A percentile compares a stretch with the other conserved stretches of the same genome.
These are phyloP conservation scores for Auricularia sp. DNA, from an alignment of 768 basidiomycete species.

Conservation along the genomic window DNA sequence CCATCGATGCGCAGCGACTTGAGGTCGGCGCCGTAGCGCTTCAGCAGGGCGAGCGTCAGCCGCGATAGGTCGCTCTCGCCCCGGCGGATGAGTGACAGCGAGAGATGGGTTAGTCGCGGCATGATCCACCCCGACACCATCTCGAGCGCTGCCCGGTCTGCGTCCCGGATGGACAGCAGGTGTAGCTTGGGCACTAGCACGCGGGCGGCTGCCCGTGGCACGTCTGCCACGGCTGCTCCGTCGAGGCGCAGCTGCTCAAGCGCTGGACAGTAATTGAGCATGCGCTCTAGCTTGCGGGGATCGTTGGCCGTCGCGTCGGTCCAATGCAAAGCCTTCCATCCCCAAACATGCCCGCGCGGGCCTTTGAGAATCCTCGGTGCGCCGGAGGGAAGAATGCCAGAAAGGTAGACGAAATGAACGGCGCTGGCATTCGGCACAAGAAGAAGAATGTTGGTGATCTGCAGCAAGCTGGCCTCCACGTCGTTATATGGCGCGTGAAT, in stretches of 20 bases:
- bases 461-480: neutral
- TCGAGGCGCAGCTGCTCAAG: neutral
- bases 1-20: neutral
- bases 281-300: neutral
- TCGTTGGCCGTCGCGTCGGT: neutral
- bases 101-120: neutral
- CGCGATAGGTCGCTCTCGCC: neutral
- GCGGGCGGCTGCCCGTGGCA: neutral
- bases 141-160: neutral
- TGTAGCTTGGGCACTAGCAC: neutral
- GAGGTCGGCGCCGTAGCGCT: neutral
- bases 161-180: neutral
- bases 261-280: neutral
- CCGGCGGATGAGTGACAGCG: neutral
- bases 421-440: neutral
- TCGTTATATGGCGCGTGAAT: neutral
- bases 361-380: neutral
- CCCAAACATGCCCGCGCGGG: neutral
- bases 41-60: neutral
- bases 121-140: slow-evolving; percentile 1
- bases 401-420: neutral
- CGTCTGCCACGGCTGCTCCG: neutral
- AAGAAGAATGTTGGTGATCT: neutral
- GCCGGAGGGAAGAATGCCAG: neutral
- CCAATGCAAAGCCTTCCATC: neutral